A percentile compares a stretch with the other conserved stretches of the same genome.
phyloP scores from a whole-genome alignment of 768 basidiomycete genomes.

The Lentinus tigrinus region DNA sequence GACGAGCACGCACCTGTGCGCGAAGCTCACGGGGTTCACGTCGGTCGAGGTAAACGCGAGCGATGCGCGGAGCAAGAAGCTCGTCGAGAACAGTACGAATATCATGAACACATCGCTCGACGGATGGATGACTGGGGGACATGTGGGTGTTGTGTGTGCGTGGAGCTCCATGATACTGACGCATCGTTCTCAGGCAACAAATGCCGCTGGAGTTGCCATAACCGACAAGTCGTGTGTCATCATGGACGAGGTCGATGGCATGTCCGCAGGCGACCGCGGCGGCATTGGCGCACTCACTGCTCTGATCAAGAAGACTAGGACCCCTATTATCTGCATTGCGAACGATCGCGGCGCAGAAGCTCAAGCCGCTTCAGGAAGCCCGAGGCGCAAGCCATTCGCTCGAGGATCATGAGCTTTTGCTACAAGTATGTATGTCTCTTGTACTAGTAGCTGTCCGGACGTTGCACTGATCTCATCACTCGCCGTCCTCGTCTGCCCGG shows the following conservation, averaged over 20 bases:
- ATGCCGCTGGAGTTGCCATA: conserved; percentile 68
- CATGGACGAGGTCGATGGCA: conserved; percentile 99
- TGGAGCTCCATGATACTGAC: background rate
- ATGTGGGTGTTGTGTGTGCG: conserved; percentile 33
- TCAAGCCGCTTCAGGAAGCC: conserved; percentile 94
- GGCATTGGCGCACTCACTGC: conserved; percentile 93
- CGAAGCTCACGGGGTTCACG: conserved; percentile 83
- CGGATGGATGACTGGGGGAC: conserved; percentile 68
- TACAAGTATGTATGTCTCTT: conserved; percentile 66
- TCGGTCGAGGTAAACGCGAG: conserved; percentile 97
- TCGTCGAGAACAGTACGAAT: conserved; percentile 93
- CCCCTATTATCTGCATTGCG: conserved; percentile 97
- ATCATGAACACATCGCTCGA: conserved; percentile 87
- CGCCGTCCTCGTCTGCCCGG: no score
- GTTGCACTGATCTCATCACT: no score
- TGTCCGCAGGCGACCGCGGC: conserved; percentile 96
- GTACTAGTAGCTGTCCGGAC: no score
- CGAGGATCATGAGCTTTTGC: conserved; percentile 81
- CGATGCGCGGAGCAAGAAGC: conserved; percentile 92
- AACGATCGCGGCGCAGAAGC: conserved; percentile 87
- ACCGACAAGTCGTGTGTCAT: conserved; percentile 85
- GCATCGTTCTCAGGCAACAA: conserved; percentile 40
- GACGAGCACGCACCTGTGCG: conserved; percentile 90
- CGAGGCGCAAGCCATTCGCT: conserved; percentile 70
- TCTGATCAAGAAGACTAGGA: conserved; percentile 92